Evolutionary conservation across 495 filamentous ascomycete species (phyloP).

Genomic region (Tetracladium marchalianum): DNA sequence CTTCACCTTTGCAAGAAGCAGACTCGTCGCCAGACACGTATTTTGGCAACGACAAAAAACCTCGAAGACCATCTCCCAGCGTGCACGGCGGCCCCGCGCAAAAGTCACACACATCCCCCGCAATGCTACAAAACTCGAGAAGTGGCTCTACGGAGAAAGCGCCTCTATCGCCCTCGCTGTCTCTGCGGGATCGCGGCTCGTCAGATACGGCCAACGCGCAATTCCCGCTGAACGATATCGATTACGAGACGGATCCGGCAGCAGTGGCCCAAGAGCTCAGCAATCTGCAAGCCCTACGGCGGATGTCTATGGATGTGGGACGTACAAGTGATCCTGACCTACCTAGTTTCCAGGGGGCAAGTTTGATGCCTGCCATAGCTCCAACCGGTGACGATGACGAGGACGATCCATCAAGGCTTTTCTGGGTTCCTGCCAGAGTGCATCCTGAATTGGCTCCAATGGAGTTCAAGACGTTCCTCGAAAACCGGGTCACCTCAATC

Average conservation of each 20-base stretch:
- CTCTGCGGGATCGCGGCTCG: conserved; percentile 30
- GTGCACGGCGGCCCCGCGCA: conserved; percentile 13
- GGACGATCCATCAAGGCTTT: conserved; percentile 76
- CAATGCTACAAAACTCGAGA: conserved; percentile 14
- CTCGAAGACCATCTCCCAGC: conserved; percentile 11
- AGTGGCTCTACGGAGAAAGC: conserved; percentile 13
- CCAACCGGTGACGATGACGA: conserved; percentile 72
- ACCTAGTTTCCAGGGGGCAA: conserved; percentile 61
- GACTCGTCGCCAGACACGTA: conserved; percentile 27
- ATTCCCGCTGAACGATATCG: conserved; percentile 74
- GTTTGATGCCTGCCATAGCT: conserved; percentile 55
- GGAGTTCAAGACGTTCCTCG: conserved; percentile 94
- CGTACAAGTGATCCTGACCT: conserved; percentile 87
- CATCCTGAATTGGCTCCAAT: conserved; percentile 93
- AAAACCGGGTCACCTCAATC: conserved; percentile 83
- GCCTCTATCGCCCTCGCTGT: conserved; percentile 48
- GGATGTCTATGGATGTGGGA: conserved; percentile 98
- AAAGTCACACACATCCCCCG: conserved; percentile 18
- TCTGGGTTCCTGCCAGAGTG: conserved; percentile 92
- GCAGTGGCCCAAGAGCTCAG: conserved; percentile 92
- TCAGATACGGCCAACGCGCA: conserved; percentile 15
- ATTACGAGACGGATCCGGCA: conserved; percentile 81
- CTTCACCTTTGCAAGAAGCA: conserved; percentile 30
- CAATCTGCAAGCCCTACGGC: conserved; percentile 87
- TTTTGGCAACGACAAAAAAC: conserved; percentile 22